Evolutionary conservation across 225 moss, liverwort and hornwort species (phyloP).

Genomic region (Marchantia polymorpha): DNA sequence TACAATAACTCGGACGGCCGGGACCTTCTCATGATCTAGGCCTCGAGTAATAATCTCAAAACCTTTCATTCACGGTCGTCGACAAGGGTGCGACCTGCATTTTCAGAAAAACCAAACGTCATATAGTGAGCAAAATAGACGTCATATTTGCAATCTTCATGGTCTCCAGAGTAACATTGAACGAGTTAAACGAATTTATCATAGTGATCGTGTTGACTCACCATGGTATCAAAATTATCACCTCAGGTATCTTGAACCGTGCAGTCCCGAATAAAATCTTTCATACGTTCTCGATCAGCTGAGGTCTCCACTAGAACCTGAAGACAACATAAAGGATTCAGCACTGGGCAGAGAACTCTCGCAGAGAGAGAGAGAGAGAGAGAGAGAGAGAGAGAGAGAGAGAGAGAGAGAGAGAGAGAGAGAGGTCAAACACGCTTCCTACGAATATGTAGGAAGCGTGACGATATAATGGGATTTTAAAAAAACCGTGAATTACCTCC

Average conservation of each 20-base stretch:
- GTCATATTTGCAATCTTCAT: background rate
- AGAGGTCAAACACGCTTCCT: too few relatives aligned
- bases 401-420: too few relatives aligned
- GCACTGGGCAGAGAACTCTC: background rate
- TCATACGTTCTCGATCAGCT: slow-evolving; percentile 62
- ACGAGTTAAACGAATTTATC: background rate
- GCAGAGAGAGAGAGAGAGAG: too few relatives aligned
- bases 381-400: too few relatives aligned
- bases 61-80: background rate
- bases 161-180: background rate
- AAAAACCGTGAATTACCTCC: slow-evolving; percentile 30
- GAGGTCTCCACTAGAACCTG: slow-evolving; percentile 66
- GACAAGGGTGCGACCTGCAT: background rate
- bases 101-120: background rate
- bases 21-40: background rate
- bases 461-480: background rate
- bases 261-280: slow-evolving; percentile 55
- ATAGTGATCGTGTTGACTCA: background rate
- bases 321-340: background rate
- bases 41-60: background rate
- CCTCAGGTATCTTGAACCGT: slow-evolving; percentile 49
- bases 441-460: background rate
- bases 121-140: background rate
- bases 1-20: background rate
- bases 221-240: background rate